These are phyloP conservation scores for Penicillium canescens DNA, from an alignment of 495 filamentous ascomycete species.

Conservation along the genomic window DNA sequence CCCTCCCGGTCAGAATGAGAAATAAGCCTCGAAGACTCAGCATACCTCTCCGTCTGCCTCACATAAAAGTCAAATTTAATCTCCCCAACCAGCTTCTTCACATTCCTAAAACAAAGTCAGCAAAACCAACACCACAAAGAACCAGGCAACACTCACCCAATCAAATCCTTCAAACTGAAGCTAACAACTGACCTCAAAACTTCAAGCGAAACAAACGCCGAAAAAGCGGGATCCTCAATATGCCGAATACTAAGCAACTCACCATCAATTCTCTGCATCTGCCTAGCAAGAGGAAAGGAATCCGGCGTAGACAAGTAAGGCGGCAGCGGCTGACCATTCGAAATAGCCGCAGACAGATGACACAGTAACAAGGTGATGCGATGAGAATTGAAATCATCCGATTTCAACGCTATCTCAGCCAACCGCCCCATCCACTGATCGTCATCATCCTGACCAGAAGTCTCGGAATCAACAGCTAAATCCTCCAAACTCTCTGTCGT, in stretches of 20 bases:
- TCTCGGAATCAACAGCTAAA: constrained; percentile 14
- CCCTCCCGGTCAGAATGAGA: neutral
- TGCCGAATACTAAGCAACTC: constrained; percentile 64
- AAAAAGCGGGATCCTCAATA: constrained; percentile 69
- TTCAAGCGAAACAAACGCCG: constrained; percentile 72
- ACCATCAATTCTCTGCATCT: constrained; percentile 49
- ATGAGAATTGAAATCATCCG: constrained; percentile 58
- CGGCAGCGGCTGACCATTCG: constrained; percentile 57
- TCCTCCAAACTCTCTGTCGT: constrained; percentile 30
- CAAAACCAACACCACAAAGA: neutral
- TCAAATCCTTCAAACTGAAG: constrained; percentile 59
- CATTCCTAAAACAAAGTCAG: constrained; percentile 34
- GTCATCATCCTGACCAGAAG: neutral
- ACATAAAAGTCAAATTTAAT: constrained; percentile 67
- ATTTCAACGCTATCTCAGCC: constrained; percentile 31
- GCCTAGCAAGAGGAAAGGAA: constrained; percentile 54
- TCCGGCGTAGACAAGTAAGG: constrained; percentile 58
- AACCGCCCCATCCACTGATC: constrained; percentile 29
- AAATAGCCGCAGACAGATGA: constrained; percentile 64
- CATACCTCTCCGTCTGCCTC: constrained; percentile 10
- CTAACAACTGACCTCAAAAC: constrained; percentile 66
- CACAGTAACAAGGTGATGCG: constrained; percentile 61
- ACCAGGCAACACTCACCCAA: constrained; percentile 34
- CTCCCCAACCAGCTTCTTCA: constrained; percentile 69
- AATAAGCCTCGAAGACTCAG: constrained; percentile 22